phyloP scores from a whole-genome alignment of 495 filamentous ascomycete genomes.

The Geoglossum glabrum region DNA sequence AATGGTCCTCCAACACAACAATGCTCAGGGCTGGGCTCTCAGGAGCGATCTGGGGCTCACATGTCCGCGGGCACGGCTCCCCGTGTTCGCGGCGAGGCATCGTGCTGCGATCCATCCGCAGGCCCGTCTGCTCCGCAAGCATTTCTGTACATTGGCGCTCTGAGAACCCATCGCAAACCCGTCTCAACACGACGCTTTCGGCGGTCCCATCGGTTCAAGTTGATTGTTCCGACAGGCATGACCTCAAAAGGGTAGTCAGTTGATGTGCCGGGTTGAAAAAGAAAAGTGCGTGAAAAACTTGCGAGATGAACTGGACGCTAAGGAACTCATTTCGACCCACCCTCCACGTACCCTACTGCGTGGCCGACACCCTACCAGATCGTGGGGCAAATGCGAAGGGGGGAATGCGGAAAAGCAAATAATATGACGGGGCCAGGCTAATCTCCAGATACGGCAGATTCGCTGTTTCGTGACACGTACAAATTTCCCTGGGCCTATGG shows the following conservation, averaged over 20 bases:
- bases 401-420: background rate
- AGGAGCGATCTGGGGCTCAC: too few species aligned
- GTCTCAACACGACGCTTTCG: background rate
- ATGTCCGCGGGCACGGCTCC: too few species aligned
- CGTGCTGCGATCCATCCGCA: too few species aligned
- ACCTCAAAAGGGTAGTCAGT: background rate
- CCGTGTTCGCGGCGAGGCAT: too few species aligned
- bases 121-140: too few species aligned
- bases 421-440: background rate
- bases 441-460: background rate
- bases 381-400: background rate
- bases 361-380: background rate
- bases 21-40: too few species aligned
- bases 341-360: too few species aligned
- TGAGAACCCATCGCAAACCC: background rate
- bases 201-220: background rate
- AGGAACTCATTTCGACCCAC: background rate
- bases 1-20: too few species aligned
- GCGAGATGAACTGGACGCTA: background rate
- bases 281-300: background rate
- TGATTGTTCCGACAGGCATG: background rate
- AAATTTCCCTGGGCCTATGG: slow-evolving; percentile 1
- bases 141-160: background rate
- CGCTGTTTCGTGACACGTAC: slow-evolving; percentile 1
- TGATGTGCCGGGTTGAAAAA: background rate